Evolutionary conservation across 768 basidiomycete genomes (phyloP).

Genomic region (Mycena pura): DNA sequence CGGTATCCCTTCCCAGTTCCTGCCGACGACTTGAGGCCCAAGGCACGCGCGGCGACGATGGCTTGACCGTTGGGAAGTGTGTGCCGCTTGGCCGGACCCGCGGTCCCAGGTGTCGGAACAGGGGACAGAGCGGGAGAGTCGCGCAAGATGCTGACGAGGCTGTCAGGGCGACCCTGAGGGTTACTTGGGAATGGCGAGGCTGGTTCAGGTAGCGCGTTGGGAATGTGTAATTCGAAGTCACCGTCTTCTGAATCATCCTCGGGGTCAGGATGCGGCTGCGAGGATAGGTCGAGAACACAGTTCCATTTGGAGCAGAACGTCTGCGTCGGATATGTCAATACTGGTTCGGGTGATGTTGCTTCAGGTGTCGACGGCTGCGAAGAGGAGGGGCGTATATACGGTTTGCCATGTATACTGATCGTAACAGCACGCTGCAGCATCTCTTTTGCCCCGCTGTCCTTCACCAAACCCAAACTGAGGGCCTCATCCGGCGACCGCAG

Average conservation of each 20-base stretch:
- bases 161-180: constrained; percentile 15
- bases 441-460: constrained; percentile 30
- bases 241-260: constrained; percentile 39
- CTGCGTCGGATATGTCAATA: constrained; percentile 63
- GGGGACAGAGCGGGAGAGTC: constrained; percentile 14
- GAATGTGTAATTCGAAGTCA: constrained; percentile 39
- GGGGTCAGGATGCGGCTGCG: constrained; percentile 38
- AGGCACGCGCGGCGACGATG: constrained; percentile 38
- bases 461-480: constrained; percentile 41
- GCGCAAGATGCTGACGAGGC: constrained; percentile 24
- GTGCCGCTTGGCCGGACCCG: constrained; percentile 61
- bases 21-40: constrained; percentile 16
- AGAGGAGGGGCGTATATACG: constrained; percentile 49
- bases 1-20: constrained; percentile 26
- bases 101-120: constrained; percentile 32
- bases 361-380: constrained; percentile 8
- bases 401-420: constrained; percentile 80
- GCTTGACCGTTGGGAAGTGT: constrained; percentile 49
- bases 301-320: constrained; percentile 91
- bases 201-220: constrained; percentile 71
- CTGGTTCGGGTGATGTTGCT: constrained; percentile 25
- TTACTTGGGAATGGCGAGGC: constrained; percentile 75
- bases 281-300: constrained; percentile 80
- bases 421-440: constrained; percentile 70
- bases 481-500: constrained; percentile 69